phyloP scores from a whole-genome alignment of 495 filamentous ascomycete species.

The Podospora tetraspora region DNA sequence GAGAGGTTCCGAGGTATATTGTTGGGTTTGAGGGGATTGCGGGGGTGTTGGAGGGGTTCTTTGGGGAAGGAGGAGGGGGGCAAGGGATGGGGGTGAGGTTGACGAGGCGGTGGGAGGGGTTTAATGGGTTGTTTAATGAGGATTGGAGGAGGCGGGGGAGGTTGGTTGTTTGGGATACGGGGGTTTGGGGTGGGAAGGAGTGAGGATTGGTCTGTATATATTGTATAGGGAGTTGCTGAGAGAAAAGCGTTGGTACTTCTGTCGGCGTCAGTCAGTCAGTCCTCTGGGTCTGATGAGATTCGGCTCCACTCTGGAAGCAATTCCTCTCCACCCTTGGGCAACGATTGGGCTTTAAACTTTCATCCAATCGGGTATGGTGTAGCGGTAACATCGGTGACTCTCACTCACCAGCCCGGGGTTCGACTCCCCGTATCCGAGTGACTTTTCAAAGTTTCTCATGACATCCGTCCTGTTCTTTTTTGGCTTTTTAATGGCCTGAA shows the following conservation, averaged over 20 bases:
- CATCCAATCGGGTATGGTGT: not conserved
- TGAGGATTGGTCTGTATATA: no score
- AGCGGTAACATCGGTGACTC: not conserved
- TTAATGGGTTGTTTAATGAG: conserved; percentile 81
- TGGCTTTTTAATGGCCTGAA: not conserved
- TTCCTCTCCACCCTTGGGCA: not conserved
- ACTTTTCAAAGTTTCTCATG: not conserved
- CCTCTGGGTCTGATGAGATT: no score
- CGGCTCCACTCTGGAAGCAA: not conserved
- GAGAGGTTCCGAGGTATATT: conserved; percentile 49
- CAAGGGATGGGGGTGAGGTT: conserved; percentile 38
- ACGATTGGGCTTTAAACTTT: not conserved
- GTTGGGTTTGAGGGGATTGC: conserved; percentile 52
- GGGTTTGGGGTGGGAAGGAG: conserved; percentile 20
- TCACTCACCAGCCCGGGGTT: not conserved
- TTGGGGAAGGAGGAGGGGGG: conserved; percentile 37
- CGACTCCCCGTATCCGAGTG: not conserved
- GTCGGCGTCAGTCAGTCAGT: no score
- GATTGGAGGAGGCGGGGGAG: conserved; percentile 81
- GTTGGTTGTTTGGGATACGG: conserved; percentile 69
- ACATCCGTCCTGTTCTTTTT: not conserved
- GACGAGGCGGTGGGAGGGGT: conserved; percentile 61
- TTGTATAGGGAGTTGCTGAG: no score
- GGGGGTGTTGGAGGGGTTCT: conserved; percentile 39
- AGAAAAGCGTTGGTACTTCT: no score